phyloP scores from a whole-genome alignment of 306 rosid species.

The Ochetophila trinervis region DNA sequence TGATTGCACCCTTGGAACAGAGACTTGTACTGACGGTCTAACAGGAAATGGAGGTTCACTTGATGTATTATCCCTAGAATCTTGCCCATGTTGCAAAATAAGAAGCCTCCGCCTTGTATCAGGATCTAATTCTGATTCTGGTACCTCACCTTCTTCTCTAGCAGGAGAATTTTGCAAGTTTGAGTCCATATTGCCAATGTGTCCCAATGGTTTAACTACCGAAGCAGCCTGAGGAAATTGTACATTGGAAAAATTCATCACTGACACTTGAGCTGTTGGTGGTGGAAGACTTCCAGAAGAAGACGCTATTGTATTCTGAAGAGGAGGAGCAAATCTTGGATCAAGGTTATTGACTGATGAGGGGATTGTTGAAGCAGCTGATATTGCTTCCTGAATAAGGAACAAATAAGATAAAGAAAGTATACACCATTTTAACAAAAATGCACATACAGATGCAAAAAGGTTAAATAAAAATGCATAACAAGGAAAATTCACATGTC shows the following conservation, averaged over 20 bases:
- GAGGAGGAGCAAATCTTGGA: constrained; percentile 61
- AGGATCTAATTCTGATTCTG: constrained; percentile 97
- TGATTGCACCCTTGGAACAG: constrained; percentile 55
- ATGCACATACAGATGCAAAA: constrained; percentile 4
- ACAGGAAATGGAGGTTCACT: constrained; percentile 73
- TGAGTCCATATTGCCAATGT: constrained; percentile 56
- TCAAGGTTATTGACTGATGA: constrained; percentile 48
- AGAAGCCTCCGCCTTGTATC: constrained; percentile 99
- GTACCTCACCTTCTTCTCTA: constrained; percentile 99
- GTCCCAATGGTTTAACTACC: constrained; percentile 56
- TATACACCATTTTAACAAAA: constrained; percentile 12
- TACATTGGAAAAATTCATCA: constrained; percentile 44
- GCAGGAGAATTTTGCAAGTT: constrained; percentile 90
- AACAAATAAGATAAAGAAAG: constrained; percentile 7
- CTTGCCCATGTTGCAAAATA: constrained; percentile 98
- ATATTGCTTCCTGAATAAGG: constrained; percentile 58
- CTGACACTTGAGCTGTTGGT: constrained; percentile 52
- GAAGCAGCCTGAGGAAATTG: constrained; percentile 55
- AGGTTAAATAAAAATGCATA: neutral
- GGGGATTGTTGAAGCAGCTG: constrained; percentile 47
- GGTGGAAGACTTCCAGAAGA: constrained; percentile 59
- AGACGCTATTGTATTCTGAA: constrained; percentile 46
- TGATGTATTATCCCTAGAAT: constrained; percentile 65
- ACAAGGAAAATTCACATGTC: constrained; percentile 7
- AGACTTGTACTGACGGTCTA: constrained; percentile 57